Evolutionary conservation across 1,284 basidiomycete species (phyloP).

Genomic region (Pseudozyma pruni): DNA sequence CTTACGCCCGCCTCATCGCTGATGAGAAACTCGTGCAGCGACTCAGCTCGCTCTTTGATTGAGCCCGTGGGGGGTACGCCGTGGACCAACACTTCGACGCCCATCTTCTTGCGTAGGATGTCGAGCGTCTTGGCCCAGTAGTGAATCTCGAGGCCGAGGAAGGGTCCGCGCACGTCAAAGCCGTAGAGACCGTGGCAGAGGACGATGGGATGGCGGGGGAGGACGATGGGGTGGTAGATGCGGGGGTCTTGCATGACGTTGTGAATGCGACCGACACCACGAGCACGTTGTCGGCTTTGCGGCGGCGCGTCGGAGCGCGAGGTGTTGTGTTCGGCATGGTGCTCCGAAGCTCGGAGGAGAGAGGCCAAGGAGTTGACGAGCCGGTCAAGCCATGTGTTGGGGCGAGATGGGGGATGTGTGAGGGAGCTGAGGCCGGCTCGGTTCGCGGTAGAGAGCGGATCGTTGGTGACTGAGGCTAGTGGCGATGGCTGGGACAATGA

Average conservation of each 20-base stretch:
- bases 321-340: conserved; percentile 18
- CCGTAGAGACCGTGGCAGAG: conserved; percentile 91
- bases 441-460: neutral
- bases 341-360: conserved; percentile 26
- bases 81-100: conserved; percentile 93
- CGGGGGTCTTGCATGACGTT: conserved; percentile 54
- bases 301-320: conserved; percentile 6
- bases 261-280: conserved; percentile 41
- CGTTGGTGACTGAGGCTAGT: neutral
- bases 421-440: conserved; percentile 28
- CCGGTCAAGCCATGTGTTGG: conserved; percentile 40
- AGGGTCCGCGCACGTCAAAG: conserved; percentile 85
- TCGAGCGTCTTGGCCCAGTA: conserved; percentile 94
- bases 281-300: conserved; percentile 9
- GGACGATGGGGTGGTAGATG: conserved; percentile 73
- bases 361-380: conserved; percentile 25
- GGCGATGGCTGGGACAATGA: conserved; percentile 1
- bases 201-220: conserved; percentile 88
- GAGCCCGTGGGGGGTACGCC: conserved; percentile 94
- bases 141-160: conserved; percentile 78
- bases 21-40: conserved; percentile 78
- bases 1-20: conserved; percentile 73
- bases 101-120: conserved; percentile 82
- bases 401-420: conserved; percentile 25
- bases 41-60: conserved; percentile 82